Evolutionary conservation across 495 filamentous ascomycete species (phyloP).

Genomic region (Lasiosphaeria ovina): DNA sequence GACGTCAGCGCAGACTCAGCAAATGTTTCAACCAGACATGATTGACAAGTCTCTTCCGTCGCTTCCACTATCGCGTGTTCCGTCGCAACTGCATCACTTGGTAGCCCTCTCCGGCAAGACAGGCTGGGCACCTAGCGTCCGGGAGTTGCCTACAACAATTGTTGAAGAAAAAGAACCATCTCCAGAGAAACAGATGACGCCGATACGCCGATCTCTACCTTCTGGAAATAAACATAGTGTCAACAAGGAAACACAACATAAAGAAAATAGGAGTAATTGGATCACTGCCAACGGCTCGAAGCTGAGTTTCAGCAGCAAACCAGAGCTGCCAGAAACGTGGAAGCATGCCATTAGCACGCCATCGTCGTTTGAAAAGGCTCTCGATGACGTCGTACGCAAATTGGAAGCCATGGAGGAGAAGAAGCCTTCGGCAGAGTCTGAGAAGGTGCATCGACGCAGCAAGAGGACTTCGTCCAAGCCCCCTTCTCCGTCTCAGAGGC

Average conservation of each 20-base stretch:
- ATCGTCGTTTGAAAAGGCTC: conserved; percentile 37
- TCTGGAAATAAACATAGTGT: background rate
- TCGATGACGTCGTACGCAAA: conserved; percentile 36
- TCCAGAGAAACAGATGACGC: conserved; percentile 9
- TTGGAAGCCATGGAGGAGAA: conserved; percentile 32
- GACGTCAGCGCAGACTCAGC: background rate
- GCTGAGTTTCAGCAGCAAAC: conserved; percentile 16
- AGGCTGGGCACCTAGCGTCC: conserved; percentile 7
- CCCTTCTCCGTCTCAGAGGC: conserved; percentile 16
- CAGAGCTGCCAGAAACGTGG: conserved; percentile 31
- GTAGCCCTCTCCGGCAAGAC: conserved; percentile 10
- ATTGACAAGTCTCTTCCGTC: conserved; percentile 15
- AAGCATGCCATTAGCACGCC: conserved; percentile 29
- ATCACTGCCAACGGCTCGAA: background rate
- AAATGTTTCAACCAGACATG: background rate
- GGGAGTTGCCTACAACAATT: conserved; percentile 24
- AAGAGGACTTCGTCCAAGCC: conserved; percentile 9
- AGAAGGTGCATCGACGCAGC: background rate
- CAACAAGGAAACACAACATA: conserved; percentile 1
- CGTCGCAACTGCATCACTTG: conserved; percentile 15
- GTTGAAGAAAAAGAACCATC: conserved; percentile 34
- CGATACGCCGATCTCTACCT: conserved; percentile 1
- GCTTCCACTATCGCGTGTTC: conserved; percentile 8
- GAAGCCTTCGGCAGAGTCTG: conserved; percentile 2
- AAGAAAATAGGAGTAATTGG: conserved; percentile 2